phyloP scores from a whole-genome alignment of 257 asterid genomes.

The Capsicum rhomboideum region DNA sequence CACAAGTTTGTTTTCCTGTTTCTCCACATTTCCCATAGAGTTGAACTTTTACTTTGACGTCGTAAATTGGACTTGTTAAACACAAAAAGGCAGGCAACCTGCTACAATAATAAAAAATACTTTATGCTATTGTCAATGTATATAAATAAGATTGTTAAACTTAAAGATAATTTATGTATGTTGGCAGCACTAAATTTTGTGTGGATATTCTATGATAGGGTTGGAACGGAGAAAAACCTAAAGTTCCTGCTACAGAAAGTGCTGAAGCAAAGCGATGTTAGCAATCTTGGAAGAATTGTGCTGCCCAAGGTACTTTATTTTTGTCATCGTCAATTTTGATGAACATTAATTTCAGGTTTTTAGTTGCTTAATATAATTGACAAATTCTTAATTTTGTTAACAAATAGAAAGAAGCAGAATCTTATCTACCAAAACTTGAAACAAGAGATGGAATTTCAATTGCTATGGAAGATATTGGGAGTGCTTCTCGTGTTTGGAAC shows the following conservation, averaged over 20 bases:
- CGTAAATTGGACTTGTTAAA: not conserved
- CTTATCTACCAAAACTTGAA: conserved; percentile 79
- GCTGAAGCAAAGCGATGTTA: conserved; percentile 91
- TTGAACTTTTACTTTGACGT: not conserved
- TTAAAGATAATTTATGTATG: not conserved
- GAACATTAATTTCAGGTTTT: not conserved
- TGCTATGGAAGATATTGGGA: conserved; percentile 86
- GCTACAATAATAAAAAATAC: not conserved
- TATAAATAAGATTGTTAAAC: not conserved
- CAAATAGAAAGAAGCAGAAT: conserved; percentile 79
- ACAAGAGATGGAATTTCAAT: conserved; percentile 78
- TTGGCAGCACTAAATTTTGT: not conserved
- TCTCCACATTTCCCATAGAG: not conserved
- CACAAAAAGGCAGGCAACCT: not conserved
- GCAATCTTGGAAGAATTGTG: too few relatives aligned
- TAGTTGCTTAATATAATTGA: not conserved
- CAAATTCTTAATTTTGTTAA: not conserved
- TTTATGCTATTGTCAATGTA: not conserved
- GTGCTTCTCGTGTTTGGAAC: too few relatives aligned
- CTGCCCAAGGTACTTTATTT: conserved; percentile 60
- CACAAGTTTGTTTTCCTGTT: not conserved
- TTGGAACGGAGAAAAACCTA: conserved; percentile 63
- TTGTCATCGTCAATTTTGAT: not conserved
- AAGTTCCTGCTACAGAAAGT: conserved; percentile 90
- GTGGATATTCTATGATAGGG: conserved; percentile 17